Percentiles rank a stretch among this genome's conserved stretches.
These are phyloP conservation scores for Mortierella sp. DNA, from an alignment of 371 early-diverging fungal species.

Conservation along the genomic window DNA sequence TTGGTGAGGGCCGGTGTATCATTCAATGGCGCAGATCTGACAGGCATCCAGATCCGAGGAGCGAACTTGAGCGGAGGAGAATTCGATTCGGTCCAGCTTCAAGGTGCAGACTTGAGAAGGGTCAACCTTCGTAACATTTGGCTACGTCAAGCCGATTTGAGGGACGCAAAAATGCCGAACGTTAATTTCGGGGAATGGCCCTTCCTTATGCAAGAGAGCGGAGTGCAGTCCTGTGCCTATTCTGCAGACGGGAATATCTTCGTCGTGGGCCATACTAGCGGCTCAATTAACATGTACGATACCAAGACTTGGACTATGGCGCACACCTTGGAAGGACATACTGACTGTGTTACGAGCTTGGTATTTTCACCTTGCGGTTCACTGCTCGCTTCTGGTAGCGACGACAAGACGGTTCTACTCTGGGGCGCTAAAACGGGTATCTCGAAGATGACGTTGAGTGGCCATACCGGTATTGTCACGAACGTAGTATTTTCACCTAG, in stretches of 20 bases:
- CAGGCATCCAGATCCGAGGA: constrained; percentile 1
- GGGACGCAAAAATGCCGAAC: background rate
- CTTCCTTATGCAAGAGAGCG: background rate
- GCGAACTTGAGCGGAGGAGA: constrained; percentile 1
- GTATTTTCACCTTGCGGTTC: no score
- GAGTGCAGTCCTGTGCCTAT: no score
- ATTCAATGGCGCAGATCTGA: constrained; percentile 3
- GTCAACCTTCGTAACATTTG: background rate
- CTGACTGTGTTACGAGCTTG: no score
- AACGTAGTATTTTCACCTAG: background rate
- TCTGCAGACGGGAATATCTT: no score
- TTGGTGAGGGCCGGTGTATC: background rate
- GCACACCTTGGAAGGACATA: no score
- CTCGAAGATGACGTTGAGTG: background rate
- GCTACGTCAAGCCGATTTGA: constrained; percentile 7
- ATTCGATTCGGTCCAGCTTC: constrained; percentile 1
- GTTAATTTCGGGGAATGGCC: constrained; percentile 1
- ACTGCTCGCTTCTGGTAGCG: no score
- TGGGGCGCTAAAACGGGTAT: background rate
- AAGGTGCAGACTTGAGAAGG: background rate
- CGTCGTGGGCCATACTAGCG: no score
- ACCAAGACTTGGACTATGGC: no score
- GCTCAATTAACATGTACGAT: no score
- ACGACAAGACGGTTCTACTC: no score
- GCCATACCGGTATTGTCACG: background rate